phyloP scores from a whole-genome alignment of 345 rosid species.

The Microcos paniculata region DNA sequence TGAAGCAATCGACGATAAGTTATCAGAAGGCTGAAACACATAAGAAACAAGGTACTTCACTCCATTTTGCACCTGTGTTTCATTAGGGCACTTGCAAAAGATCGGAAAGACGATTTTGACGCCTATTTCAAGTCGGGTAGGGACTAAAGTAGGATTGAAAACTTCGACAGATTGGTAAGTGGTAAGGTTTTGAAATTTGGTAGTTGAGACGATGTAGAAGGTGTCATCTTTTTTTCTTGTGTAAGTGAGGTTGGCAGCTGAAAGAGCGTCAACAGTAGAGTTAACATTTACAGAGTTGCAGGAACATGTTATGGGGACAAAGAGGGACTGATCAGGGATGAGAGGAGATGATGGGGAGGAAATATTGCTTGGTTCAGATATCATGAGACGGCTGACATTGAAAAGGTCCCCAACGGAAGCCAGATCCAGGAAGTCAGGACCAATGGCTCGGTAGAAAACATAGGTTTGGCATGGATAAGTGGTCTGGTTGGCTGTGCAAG shows the following conservation, averaged over 20 bases:
- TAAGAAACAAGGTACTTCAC: conserved; percentile 52
- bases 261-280: conserved; percentile 26
- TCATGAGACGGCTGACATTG: conserved; percentile 55
- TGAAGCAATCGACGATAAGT: conserved; percentile 49
- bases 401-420: conserved; percentile 67
- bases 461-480: conserved; percentile 57
- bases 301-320: conserved; percentile 61
- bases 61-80: conserved; percentile 28
- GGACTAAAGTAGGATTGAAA: conserved; percentile 51
- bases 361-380: conserved; percentile 61
- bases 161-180: conserved; percentile 60
- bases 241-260: conserved; percentile 49
- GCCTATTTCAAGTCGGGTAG: conserved; percentile 45
- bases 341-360: conserved; percentile 52
- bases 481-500: conserved; percentile 39
- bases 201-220: conserved; percentile 39
- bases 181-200: conserved; percentile 45
- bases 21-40: conserved; percentile 64
- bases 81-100: conserved; percentile 66
- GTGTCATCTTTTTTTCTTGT: conserved; percentile 45
- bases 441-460: conserved; percentile 47
- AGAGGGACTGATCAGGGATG: conserved; percentile 42
- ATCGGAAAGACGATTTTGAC: conserved; percentile 42
- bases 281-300: conserved; percentile 42
- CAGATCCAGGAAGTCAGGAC: conserved; percentile 49